phyloP scores from a whole-genome alignment of 108 stramenopile genomes.

The Pseudonitzschia delicatissima region DNA sequence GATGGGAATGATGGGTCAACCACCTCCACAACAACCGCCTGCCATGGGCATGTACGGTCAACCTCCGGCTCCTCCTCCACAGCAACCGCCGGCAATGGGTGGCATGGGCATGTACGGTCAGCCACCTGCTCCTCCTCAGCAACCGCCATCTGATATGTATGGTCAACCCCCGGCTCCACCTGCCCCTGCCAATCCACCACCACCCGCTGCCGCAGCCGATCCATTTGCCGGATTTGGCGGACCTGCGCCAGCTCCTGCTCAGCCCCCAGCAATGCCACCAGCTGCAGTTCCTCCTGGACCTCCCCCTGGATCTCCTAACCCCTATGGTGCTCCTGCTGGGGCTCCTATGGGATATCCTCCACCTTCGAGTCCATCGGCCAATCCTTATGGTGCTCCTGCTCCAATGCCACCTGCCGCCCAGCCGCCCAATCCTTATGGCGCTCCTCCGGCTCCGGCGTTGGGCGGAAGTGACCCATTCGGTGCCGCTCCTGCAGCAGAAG shows the following conservation, averaged over 20 bases:
- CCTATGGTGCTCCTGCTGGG: conserved; percentile 28
- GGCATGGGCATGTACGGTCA: conserved; percentile 5
- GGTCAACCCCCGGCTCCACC: conserved; percentile 11
- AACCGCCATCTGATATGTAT: neutral
- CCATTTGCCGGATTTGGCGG: conserved; percentile 27
- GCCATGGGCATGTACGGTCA: conserved; percentile 6
- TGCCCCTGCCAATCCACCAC: conserved; percentile 19
- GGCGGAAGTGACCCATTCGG: conserved; percentile 20
- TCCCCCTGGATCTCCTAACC: conserved; percentile 20
- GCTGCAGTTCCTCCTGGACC: neutral
- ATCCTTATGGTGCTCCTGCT: conserved; percentile 31
- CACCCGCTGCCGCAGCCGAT: conserved; percentile 13
- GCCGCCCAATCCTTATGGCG: conserved; percentile 37
- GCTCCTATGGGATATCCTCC: conserved; percentile 6
- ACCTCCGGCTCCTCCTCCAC: conserved; percentile 17
- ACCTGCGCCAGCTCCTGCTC: conserved; percentile 16
- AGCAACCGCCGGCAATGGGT: conserved; percentile 29
- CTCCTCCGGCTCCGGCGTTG: conserved; percentile 21
- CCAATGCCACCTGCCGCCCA: conserved; percentile 12
- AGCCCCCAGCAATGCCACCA: conserved; percentile 4
- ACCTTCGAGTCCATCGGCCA: conserved; percentile 20
- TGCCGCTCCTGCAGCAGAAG: conserved; percentile 1
- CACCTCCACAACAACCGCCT: conserved; percentile 27
- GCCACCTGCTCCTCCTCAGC: conserved; percentile 3
- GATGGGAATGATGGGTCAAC: conserved; percentile 7